Evolutionary conservation across 345 rosid genomes (phyloP).

Genomic region (Murraya koenigii): DNA sequence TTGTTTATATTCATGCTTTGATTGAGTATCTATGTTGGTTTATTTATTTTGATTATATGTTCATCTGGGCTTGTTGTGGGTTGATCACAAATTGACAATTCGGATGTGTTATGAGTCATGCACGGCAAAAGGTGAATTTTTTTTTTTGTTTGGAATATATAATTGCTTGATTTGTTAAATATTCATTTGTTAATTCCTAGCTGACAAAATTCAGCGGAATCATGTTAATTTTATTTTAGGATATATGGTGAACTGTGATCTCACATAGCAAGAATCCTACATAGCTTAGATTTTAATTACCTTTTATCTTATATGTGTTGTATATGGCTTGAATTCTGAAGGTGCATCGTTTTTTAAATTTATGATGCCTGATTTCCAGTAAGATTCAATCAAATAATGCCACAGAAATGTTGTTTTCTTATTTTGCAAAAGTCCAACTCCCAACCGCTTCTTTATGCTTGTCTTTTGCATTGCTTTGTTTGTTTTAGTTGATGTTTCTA

Average conservation of each 20-base stretch:
- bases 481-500: background rate
- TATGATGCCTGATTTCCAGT: background rate
- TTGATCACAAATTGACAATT: background rate
- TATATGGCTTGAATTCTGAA: background rate
- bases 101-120: background rate
- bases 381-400: background rate
- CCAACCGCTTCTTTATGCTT: background rate
- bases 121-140: background rate
- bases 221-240: background rate
- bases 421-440: background rate
- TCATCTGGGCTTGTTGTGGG: constrained; percentile 5
- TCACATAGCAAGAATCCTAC: background rate
- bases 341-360: background rate
- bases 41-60: background rate
- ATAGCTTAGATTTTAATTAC: background rate
- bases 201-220: background rate
- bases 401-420: constrained; percentile 3
- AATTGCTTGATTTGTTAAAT: background rate
- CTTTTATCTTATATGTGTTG: background rate
- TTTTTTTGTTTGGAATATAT: background rate
- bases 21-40: background rate
- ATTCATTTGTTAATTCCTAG: background rate
- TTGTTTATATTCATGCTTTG: background rate
- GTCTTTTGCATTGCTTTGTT: background rate
- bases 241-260: background rate